Evolutionary conservation across 2,329 filamentous ascomycete genomes (phyloP), one percentile per base, ranked within the genome.

Genomic region (Xylariales sp.): DNA sequence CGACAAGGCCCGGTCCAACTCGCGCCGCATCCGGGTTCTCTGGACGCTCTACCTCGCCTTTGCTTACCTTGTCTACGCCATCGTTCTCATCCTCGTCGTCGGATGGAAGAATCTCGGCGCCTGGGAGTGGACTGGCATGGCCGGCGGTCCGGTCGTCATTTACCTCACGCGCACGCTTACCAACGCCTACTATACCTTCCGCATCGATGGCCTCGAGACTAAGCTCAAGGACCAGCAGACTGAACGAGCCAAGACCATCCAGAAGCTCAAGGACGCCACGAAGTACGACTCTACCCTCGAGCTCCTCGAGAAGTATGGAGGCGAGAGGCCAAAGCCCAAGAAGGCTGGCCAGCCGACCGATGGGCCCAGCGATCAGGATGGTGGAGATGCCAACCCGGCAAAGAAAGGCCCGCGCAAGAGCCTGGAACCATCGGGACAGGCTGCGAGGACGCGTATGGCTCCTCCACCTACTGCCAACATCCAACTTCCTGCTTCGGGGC

Each of bases 261-360:
- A 95, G 59, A 90, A 90, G 63, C 78, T 98, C 46, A 98, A 98
- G 65, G 82, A 85, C 41, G 90, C 90, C 18, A 98, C 93, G 23
- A 95, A 87, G 61, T 98, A 96, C 66, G 88, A 97, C 62, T 93
- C 90, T 21, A 98, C 93, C 2, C 80, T 94, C 54, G 81, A 96
- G 57, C 66, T 98, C 42, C 76, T 98, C 10, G 88, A 97, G 54
- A 98, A 97, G 54, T 98, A 98, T 59, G 90, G 89, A 24, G 85
- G 80, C 14, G 41, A 44, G 38, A 40, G 36, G 8, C 68, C 72
- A 15, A 78, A 82, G 44, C 66, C 72, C 52, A 66, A 69, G 54
- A 61, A 56, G 45, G 37, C 41, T 57, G 18, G 18, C 32, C 52
- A 55, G 12, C 45, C 39, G 3, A 45, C 45, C 5, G 44, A 37